Conservation (phyloP, 2,329 filamentous ascomycete species). For the Trichoderma afroharzianum region DNA sequence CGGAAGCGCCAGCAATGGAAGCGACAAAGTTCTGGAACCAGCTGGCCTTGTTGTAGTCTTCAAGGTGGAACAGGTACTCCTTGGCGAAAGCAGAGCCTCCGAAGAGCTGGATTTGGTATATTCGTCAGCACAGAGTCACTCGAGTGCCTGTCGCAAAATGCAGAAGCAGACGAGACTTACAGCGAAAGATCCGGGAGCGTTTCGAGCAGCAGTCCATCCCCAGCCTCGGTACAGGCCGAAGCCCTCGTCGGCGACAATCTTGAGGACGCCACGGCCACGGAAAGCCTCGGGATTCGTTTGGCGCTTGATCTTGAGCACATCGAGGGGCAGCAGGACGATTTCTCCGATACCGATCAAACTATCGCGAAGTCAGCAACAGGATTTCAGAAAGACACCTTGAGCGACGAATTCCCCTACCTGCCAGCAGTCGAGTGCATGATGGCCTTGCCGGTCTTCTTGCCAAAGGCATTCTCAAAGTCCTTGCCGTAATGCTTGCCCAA, state of each 20-base stretch:
- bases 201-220: constrained; percentile 95
- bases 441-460: constrained; percentile 95
- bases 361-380: neutral
- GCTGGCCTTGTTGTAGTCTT: constrained; percentile 90
- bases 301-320: constrained; percentile 98
- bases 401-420: constrained; percentile 49
- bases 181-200: constrained; percentile 94
- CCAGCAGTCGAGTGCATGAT: constrained; percentile 97
- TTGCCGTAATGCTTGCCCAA: constrained; percentile 74
- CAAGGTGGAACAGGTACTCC: constrained; percentile 85
- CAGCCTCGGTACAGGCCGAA: constrained; percentile 94
- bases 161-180: constrained; percentile 48
- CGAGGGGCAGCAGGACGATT: constrained; percentile 89
- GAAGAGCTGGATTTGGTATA: constrained; percentile 64
- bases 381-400: neutral
- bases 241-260: constrained; percentile 88
- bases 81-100: constrained; percentile 97
- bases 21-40: constrained; percentile 98
- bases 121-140: neutral
- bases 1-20: constrained; percentile 89
- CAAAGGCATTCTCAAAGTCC: constrained; percentile 84
- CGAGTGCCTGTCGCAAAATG: neutral
- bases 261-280: constrained; percentile 84
- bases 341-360: constrained; percentile 96
- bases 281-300: constrained; percentile 99